Percentiles rank a stretch among this genome's conserved stretches.
Conservation (phyloP, 805 yeast species). For the Sugiyamaella smithiae region DNA sequence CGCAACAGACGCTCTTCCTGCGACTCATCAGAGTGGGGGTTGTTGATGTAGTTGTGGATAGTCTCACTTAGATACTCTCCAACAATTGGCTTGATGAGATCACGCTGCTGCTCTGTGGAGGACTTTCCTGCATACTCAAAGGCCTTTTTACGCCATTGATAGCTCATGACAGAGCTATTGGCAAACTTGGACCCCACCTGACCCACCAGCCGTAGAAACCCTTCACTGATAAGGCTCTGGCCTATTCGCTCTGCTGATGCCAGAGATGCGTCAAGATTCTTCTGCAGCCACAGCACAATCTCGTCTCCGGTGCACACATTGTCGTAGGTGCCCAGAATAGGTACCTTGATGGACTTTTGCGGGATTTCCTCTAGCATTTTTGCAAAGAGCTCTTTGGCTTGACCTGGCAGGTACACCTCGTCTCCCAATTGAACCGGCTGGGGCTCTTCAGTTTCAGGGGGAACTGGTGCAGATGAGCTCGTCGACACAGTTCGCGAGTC, state of each 20-base stretch:
- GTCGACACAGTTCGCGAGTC: neutral
- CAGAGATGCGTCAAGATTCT: conserved; percentile 44
- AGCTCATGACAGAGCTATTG: conserved; percentile 67
- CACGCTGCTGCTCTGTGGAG: conserved; percentile 13
- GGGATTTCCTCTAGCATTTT: conserved; percentile 51
- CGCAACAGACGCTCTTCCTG: conserved; percentile 49
- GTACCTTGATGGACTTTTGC: conserved; percentile 53
- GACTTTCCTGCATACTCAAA: conserved; percentile 50
- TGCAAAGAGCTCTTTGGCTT: conserved; percentile 42
- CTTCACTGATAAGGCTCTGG: conserved; percentile 61
- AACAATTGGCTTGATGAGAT: conserved; percentile 24
- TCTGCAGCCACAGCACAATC: conserved; percentile 58
- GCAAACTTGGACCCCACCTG: conserved; percentile 59
- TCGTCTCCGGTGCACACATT: conserved; percentile 60
- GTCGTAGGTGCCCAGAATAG: conserved; percentile 66
- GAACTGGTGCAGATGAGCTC: conserved; percentile 5
- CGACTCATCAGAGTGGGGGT: conserved; percentile 44
- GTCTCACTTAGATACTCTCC: conserved; percentile 34
- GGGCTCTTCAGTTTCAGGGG: conserved; percentile 10
- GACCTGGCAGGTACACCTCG: conserved; percentile 36
- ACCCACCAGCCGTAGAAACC: conserved; percentile 63
- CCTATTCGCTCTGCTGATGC: conserved; percentile 71
- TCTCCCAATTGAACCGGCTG: conserved; percentile 32
- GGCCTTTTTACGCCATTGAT: conserved; percentile 77
- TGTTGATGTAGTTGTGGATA: conserved; percentile 27